These are phyloP conservation scores for Geotrichum klebahnii DNA, from an alignment of 1,139 yeast species.

Conservation along the genomic window DNA sequence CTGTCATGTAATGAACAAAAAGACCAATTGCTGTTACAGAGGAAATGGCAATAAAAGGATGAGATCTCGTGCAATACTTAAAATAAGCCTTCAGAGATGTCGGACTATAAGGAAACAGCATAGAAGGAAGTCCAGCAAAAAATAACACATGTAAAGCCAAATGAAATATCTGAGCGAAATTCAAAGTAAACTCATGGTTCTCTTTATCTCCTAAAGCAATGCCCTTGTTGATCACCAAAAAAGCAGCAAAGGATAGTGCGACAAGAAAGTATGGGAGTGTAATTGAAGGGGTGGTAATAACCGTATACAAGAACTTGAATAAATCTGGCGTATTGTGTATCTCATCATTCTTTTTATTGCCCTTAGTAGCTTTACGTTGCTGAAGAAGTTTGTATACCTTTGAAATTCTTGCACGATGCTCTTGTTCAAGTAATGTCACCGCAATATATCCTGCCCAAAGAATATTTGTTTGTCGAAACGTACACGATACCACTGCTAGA, in stretches of 20 bases:
- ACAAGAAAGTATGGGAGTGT: slow-evolving; percentile 54
- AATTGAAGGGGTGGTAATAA: slow-evolving; percentile 25
- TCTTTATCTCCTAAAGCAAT: slow-evolving; percentile 83
- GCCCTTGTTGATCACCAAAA: slow-evolving; percentile 65
- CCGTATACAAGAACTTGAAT: slow-evolving; percentile 16
- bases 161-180: slow-evolving; percentile 77
- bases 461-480: slow-evolving; percentile 86
- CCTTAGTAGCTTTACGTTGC: background rate
- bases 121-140: slow-evolving; percentile 57
- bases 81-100: slow-evolving; percentile 1
- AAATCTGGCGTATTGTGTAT: background rate
- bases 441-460: slow-evolving; percentile 72
- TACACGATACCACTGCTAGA: slow-evolving; percentile 40
- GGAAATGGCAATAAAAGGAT: background rate
- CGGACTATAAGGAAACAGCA: background rate
- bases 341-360: background rate
- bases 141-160: slow-evolving; percentile 59
- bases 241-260: slow-evolving; percentile 50
- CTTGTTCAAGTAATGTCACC: slow-evolving; percentile 24
- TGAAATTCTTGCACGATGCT: slow-evolving; percentile 4
- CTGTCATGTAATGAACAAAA: slow-evolving; percentile 1
- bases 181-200: slow-evolving; percentile 69
- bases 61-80: background rate
- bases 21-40: slow-evolving; percentile 1
- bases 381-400: background rate